Conservation (phyloP, 2,329 filamentous ascomycete species). For the Chrysoporthe puriensis region DNA sequence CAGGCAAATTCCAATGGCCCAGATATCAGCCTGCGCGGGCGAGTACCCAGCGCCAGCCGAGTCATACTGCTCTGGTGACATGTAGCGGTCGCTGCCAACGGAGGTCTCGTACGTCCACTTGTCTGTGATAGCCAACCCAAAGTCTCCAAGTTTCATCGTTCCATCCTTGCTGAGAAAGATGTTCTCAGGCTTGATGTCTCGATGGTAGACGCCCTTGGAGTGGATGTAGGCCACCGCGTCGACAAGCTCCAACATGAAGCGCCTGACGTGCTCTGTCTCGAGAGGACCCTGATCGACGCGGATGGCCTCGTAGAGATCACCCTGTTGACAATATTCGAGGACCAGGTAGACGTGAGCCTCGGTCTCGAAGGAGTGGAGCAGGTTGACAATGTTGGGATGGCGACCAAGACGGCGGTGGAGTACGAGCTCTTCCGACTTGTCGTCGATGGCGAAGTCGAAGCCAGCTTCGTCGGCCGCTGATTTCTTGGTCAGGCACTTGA, state of each 20-base stretch:
- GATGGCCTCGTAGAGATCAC: constrained; percentile 97
- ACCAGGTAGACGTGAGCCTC: constrained; percentile 88
- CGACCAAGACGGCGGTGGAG: constrained; percentile 78
- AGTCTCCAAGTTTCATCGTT: constrained; percentile 94
- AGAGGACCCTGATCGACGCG: constrained; percentile 83
- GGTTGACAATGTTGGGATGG: constrained; percentile 92
- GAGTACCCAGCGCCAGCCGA: constrained; percentile 86
- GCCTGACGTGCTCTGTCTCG: constrained; percentile 94
- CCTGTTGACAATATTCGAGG: constrained; percentile 91
- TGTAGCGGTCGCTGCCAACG: constrained; percentile 97
- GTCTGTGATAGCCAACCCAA: constrained; percentile 88
- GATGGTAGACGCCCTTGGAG: constrained; percentile 87
- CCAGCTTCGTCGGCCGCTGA: constrained; percentile 63
- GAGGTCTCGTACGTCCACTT: constrained; percentile 90
- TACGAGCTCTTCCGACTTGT: constrained; percentile 78
- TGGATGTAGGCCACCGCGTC: constrained; percentile 91
- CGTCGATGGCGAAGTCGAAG: constrained; percentile 74
- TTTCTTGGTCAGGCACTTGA: constrained; percentile 94
- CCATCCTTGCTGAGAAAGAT: constrained; percentile 90
- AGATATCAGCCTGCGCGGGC: constrained; percentile 90
- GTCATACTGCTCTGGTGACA: constrained; percentile 98
- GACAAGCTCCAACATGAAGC: constrained; percentile 95
- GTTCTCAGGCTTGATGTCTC: constrained; percentile 99
- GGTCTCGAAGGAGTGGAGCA: constrained; percentile 90
- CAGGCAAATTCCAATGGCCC: constrained; percentile 95